Base-by-base conservation (phyloP, 768 basidiomycete genomes). In the Kwoniella bestiolae region DNA sequence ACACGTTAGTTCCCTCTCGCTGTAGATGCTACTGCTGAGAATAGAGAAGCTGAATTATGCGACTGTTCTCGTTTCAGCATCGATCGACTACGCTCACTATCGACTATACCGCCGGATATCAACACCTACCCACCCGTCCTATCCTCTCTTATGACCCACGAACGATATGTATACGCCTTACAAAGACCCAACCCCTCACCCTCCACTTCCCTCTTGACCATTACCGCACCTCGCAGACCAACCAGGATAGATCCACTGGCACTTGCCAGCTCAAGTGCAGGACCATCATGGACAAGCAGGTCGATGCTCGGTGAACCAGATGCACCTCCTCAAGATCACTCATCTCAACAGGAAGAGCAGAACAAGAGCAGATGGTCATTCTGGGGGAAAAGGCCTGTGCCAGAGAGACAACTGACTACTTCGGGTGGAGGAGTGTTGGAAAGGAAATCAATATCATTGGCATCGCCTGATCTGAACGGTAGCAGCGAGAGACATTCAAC, bases 401-500 rank as follows among this genome's bases (percentile, higher is more conserved):
- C 66, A 1, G 61, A 72, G 31, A 68, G 67, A 58, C 75, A 66
- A 28, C 61, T 79, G 12, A 70, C 67, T 2, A 80, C 79, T 2
- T 75, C 73, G 6, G 79, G 79, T 1, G 79, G 79, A n/a, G 78
- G 78, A 2, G 49, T 79, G 2, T 52, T 80, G 21, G 76, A 80
- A 55, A 68, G 77, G 66, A 80, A 79, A 51, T 35, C 61, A 12
- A 21, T 69, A 18, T 46, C 62, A 11, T 46, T 61, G 26, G 47
- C 57, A 34, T 34, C 56, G 21, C 64, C 64, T 21, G 34, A 45
- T 34, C 34, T 23, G 47, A 55, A 32, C 21, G n/a, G n/a, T n/a
- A n/a, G n/a, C n/a, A 55, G 34, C 23, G 62, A 63, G 14, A 52
- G 56, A 38, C n/a, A 26, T 18, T 65, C 59, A 23, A 49, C 31